Evolutionary conservation across 2,329 filamentous ascomycete species (phyloP), one percentile per base, ranked within the genome.

Genomic region (Trichoderma sp.): DNA sequence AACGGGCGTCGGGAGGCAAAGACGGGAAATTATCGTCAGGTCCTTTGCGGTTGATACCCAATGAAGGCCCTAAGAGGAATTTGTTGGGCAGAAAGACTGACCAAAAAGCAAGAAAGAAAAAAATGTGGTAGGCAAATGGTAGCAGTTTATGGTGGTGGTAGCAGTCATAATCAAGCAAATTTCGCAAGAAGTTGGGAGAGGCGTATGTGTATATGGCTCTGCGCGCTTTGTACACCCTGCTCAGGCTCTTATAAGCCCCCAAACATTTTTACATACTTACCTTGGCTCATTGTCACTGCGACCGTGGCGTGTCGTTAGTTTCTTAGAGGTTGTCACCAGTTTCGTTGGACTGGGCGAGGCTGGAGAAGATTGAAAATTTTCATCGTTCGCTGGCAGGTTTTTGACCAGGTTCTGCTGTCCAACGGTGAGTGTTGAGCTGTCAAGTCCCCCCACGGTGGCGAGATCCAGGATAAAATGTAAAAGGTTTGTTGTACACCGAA

Each of bases 31-130:
- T 15, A 18, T 61, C 36, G 36, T 61, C n/a, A 53, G n/a, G 60
- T 18, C 26, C 32, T 70, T 34, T 70, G 68, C 15, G 30, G 67
- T 72, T 72, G 71, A 69, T 72, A 65, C 71, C 65, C 71, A 70
- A 72, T 14, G 32, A 56, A 21, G 14, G 14, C 26, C 56, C 56
- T 36, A 67, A 28, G 9, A 57, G 34, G 28, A 61, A 3, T 36
- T 61, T 61, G 56, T 69, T 61, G 57, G 66, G 66, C 56, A 36
- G 66, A 53, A 66, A 66, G 47, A 28, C 15, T 21, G 47, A 56
- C 11, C 4, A 18, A n/a, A 56, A 24, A 36, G 47, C 26, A 56
- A 36, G 34, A 36, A 53, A 51, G 0, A 47, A 47, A n/a, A 34
- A 15, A 58, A 30, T 24, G 36, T 60, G 56, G 26, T 26, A 39